Evolutionary conservation across 2,329 filamentous ascomycete genomes (phyloP).

Genomic region (Monilinia vaccinii-corymbosi): DNA sequence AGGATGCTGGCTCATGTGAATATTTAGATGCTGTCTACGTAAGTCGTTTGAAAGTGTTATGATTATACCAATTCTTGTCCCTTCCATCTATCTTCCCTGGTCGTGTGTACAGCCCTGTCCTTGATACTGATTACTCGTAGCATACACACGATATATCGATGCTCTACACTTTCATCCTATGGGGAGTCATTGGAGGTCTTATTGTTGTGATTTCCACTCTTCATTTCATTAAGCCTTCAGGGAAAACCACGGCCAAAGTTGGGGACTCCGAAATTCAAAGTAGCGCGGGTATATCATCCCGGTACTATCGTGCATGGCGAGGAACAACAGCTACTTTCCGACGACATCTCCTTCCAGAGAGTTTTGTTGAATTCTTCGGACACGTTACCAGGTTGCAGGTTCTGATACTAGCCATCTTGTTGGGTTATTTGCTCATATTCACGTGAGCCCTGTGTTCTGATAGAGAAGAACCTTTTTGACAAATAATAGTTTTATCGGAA

Average conservation of each 20-base stretch:
- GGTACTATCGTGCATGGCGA: slow-evolving; percentile 21
- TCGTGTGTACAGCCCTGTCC: neutral
- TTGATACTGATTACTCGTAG: neutral
- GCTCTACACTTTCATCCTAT: slow-evolving; percentile 47
- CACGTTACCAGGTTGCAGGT: slow-evolving; percentile 61
- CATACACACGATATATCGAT: slow-evolving; percentile 44
- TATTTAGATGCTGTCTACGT: slow-evolving; percentile 48
- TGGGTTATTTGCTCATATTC: slow-evolving; percentile 57
- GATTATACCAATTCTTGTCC: neutral
- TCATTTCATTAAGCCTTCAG: slow-evolving; percentile 25
- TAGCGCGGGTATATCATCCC: slow-evolving; percentile 11
- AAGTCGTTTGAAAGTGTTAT: neutral
- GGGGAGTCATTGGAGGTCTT: slow-evolving; percentile 42
- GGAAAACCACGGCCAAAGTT: slow-evolving; percentile 19
- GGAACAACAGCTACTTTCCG: slow-evolving; percentile 11
- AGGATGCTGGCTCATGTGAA: slow-evolving; percentile 46
- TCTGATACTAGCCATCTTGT: slow-evolving; percentile 46
- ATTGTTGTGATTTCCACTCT: slow-evolving; percentile 34
- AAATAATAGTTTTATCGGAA: slow-evolving; percentile 45
- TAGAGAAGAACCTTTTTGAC: neutral
- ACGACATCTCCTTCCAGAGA: slow-evolving; percentile 51
- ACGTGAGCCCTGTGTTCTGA: slow-evolving; percentile 34
- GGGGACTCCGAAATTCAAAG: slow-evolving; percentile 8
- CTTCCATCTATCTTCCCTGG: neutral
- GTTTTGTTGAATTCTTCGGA: slow-evolving; percentile 50